phyloP scores from a whole-genome alignment of 139 green algal species.

The Axilococcus clingmanii region DNA sequence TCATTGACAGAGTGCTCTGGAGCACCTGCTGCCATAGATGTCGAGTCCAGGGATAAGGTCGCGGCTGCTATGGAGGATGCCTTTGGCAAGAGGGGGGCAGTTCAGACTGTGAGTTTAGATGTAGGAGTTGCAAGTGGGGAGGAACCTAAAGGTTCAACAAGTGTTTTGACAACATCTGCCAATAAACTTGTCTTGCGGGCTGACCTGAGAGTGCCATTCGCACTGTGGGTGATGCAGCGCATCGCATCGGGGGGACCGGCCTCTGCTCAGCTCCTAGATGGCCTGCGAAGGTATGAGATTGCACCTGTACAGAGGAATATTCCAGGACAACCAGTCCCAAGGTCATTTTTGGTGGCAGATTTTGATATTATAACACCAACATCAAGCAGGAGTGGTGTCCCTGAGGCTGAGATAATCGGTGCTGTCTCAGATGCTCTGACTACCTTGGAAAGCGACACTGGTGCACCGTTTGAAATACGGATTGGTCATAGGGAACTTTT shows the following conservation, averaged over 20 bases:
- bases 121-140: slow-evolving; percentile 12
- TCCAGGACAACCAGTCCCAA: slow-evolving; percentile 19
- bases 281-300: slow-evolving; percentile 56
- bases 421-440: slow-evolving; percentile 18
- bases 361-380: slow-evolving; percentile 50
- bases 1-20: slow-evolving; percentile 15
- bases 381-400: slow-evolving; percentile 19
- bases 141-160: not conserved
- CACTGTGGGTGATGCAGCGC: slow-evolving; percentile 43
- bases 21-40: slow-evolving; percentile 1
- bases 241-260: slow-evolving; percentile 15
- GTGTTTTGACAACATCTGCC: not conserved
- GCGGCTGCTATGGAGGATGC: slow-evolving; percentile 21
- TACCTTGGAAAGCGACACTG: slow-evolving; percentile 24
- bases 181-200: slow-evolving; percentile 40
- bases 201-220: slow-evolving; percentile 58
- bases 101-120: slow-evolving; percentile 41
- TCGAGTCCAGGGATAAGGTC: slow-evolving; percentile 33
- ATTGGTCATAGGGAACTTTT: slow-evolving; percentile 20
- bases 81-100: slow-evolving; percentile 40
- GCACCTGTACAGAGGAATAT: slow-evolving; percentile 14
- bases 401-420: slow-evolving; percentile 37
- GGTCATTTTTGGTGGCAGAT: slow-evolving; percentile 54
- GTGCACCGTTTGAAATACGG: slow-evolving; percentile 27
- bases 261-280: slow-evolving; percentile 27